Evolutionary conservation across 1,284 basidiomycete species (phyloP).

Genomic region (Irpex sp.): DNA sequence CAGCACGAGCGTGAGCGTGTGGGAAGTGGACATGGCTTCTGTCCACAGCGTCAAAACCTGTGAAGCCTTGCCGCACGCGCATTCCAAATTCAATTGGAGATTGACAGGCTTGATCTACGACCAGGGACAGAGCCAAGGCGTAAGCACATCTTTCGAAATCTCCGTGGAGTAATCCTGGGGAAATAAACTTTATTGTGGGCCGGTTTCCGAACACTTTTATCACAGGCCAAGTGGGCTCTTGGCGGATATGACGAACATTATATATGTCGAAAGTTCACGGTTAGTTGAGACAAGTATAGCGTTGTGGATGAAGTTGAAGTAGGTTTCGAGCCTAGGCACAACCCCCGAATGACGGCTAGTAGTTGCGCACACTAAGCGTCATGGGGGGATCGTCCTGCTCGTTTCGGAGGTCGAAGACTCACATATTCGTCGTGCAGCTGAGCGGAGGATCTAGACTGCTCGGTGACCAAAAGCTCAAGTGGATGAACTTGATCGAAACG

Average conservation of each 20-base stretch:
- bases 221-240: not conserved
- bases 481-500: not conserved
- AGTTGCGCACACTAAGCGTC: not conserved
- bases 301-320: too few species aligned
- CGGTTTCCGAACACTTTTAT: not conserved
- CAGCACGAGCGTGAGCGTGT: not conserved
- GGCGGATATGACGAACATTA: not conserved
- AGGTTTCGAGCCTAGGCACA: too few species aligned
- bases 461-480: not conserved
- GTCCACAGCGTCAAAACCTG: not conserved
- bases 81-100: not conserved
- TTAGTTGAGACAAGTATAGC: too few species aligned
- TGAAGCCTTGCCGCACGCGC: not conserved
- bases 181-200: not conserved
- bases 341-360: not conserved
- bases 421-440: not conserved
- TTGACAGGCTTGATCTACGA: not conserved
- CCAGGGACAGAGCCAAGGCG: not conserved
- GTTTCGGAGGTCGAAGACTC: not conserved
- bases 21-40: not conserved
- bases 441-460: not conserved
- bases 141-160: not conserved
- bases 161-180: not conserved
- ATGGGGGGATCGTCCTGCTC: not conserved
- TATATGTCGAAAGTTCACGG: too few species aligned